These are phyloP conservation scores for Fusarium solani-melongenae DNA, from an alignment of 2,329 filamentous ascomycete genomes.

Conservation along the genomic window DNA sequence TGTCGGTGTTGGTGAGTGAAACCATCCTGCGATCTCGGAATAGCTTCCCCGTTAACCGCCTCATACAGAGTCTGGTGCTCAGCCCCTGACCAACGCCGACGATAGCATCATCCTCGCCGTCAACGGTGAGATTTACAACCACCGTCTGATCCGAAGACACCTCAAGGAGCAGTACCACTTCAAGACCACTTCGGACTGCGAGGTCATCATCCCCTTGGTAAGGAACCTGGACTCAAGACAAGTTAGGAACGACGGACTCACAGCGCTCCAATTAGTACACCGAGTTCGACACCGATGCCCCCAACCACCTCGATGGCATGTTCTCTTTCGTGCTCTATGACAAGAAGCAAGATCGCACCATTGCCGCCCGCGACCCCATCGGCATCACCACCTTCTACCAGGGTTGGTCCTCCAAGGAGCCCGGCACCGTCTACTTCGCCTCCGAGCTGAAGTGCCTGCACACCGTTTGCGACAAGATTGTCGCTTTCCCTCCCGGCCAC, in stretches of 20 bases:
- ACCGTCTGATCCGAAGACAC: conserved; percentile 90
- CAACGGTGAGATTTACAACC: conserved; percentile 99
- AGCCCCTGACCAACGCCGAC: conserved; percentile 94
- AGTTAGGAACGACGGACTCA: conserved; percentile 22
- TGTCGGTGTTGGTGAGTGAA: conserved; percentile 86
- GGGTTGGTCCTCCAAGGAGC: conserved; percentile 86
- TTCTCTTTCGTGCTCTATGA: conserved; percentile 99
- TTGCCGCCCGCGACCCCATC: conserved; percentile 96
- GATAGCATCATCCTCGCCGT: conserved; percentile 90
- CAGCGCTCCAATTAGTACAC: conserved; percentile 73
- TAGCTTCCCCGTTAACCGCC: conserved; percentile 26
- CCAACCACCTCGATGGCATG: conserved; percentile 97
- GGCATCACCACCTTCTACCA: conserved; percentile 98
- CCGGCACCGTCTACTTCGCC: conserved; percentile 91
- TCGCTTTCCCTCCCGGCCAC: conserved; percentile 94
- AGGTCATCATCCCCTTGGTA: conserved; percentile 98
- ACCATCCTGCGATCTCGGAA: conserved; percentile 19
- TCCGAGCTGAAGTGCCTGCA: conserved; percentile 96
- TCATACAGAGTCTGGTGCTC: conserved; percentile 85
- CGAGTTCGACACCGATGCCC: conserved; percentile 90
- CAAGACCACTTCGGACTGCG: conserved; percentile 98
- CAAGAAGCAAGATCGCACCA: conserved; percentile 89
- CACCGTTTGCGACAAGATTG: conserved; percentile 94
- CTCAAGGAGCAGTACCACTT: conserved; percentile 90
- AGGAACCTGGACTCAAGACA: neutral